Evolutionary conservation across 176 grass and related monocot species (phyloP).

Genomic region (Eleusine indica): DNA sequence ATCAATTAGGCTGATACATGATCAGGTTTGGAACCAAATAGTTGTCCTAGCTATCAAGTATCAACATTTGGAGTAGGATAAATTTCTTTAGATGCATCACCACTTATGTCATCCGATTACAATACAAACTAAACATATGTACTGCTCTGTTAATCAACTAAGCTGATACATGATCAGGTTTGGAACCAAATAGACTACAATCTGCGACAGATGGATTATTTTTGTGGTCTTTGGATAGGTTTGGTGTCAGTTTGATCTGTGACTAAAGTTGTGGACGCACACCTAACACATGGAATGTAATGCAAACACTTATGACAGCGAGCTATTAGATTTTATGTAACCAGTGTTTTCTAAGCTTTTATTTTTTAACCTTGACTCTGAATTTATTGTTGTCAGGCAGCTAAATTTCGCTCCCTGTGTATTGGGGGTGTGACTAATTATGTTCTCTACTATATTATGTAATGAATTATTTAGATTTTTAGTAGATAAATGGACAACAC

Average conservation of each 20-base stretch:
- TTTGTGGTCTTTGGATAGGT: background rate
- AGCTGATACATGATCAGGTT: background rate
- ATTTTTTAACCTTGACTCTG: background rate
- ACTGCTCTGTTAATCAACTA: background rate
- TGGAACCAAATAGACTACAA: background rate
- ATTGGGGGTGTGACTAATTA: background rate
- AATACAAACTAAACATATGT: background rate
- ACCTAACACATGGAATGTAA: background rate
- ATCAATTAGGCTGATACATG: background rate
- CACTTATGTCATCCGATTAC: background rate
- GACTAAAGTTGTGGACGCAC: background rate
- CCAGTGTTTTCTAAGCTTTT: background rate
- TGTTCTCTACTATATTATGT: constrained; percentile 4
- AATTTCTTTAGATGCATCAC: background rate
- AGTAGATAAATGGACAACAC: background rate
- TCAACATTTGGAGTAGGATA: background rate
- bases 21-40: background rate
- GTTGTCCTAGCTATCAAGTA: background rate
- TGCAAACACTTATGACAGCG: background rate
- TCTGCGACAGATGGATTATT: background rate
- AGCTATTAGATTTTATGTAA: too few relatives aligned
- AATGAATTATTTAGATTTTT: background rate
- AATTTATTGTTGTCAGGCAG: background rate
- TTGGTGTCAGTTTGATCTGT: background rate
- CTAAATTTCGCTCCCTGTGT: background rate